Conservation (phyloP, 73 alveolate species). For the Paramecium pentaurelia region DNA sequence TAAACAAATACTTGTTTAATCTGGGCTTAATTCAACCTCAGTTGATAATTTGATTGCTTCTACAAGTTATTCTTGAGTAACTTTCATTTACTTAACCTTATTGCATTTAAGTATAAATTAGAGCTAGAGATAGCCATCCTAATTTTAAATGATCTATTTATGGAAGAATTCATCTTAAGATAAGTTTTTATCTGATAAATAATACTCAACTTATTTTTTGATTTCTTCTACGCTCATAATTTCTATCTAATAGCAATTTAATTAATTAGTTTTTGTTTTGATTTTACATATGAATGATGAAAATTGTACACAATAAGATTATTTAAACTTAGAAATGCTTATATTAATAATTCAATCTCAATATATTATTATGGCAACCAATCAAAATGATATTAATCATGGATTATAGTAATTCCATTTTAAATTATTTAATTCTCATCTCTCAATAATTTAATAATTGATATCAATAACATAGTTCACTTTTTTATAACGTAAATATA, state of each 20-base stretch:
- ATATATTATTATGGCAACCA: background rate
- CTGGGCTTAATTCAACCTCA: conserved; percentile 71
- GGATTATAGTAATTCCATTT: background rate
- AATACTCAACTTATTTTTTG: conserved; percentile 76
- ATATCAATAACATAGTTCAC: background rate
- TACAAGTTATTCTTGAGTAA: conserved; percentile 68
- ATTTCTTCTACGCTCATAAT: background rate
- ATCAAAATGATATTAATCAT: background rate
- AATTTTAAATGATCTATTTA: conserved; percentile 62
- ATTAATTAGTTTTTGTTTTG: background rate
- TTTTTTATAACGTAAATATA: background rate
- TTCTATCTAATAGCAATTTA: background rate
- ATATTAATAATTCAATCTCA: background rate
- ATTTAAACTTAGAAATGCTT: background rate
- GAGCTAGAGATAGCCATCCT: conserved; percentile 79
- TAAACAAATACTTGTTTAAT: background rate
- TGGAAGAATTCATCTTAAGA: conserved; percentile 82
- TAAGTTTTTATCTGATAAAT: conserved; percentile 86
- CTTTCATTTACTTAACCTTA: conserved; percentile 76
- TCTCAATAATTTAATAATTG: background rate
- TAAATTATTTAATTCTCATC: background rate
- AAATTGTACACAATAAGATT: background rate
- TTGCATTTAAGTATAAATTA: conserved; percentile 85
- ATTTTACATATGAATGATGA: background rate
- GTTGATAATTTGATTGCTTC: conserved; percentile 55